Evolutionary conservation across 129 eudicot species (phyloP), one percentile per base, ranked within the genome.

Genomic region (Flaveria sonorensis): DNA sequence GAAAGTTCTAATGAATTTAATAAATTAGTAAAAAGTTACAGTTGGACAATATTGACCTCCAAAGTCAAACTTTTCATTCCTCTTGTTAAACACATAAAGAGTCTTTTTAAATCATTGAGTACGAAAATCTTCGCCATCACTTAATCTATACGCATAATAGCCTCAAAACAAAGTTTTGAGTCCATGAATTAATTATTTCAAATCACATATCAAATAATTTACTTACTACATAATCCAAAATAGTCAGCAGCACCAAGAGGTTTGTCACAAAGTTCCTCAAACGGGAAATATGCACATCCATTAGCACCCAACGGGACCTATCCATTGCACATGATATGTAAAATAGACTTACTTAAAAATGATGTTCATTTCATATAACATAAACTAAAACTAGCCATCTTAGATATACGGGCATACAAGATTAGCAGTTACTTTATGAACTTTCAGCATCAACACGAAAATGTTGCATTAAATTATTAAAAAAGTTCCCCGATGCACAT

Each of bases 171-270:
- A 64, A 65, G 46, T 19, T 36, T 36, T 50, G 56, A 50, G 13
- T 1, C 40, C 1, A 76, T 12, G 39, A 76, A 65, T 28, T 18
- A n/a, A 26, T 42, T 23, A 2, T 28, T 68, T 55, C 2, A 61
- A 43, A 70, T 53, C 32, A 6, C 2, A 28, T 19, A 39, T 23
- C 11, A 50, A n/a, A n/a, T 62, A 21, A 16, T 19, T 60, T 24
- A 72, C 99, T 89, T 91, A 91, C 99, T 94, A 76, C 85, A 94
- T 53, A 94, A 80, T 74, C 97, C 99, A 80, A 89, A 89, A 85
- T 94, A 94, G 82, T 94, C 99, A 52, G 99, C 99, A 10, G 99
- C 99, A 23, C 99, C 99, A 81, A 91, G 96, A 63, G 99, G 99
- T 79, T 84, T 89, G 79, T 94, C 96, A 69, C 99, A 94, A 7